phyloP scores from a whole-genome alignment of 2,329 filamentous ascomycete genomes.

The Fusarium sp. region DNA sequence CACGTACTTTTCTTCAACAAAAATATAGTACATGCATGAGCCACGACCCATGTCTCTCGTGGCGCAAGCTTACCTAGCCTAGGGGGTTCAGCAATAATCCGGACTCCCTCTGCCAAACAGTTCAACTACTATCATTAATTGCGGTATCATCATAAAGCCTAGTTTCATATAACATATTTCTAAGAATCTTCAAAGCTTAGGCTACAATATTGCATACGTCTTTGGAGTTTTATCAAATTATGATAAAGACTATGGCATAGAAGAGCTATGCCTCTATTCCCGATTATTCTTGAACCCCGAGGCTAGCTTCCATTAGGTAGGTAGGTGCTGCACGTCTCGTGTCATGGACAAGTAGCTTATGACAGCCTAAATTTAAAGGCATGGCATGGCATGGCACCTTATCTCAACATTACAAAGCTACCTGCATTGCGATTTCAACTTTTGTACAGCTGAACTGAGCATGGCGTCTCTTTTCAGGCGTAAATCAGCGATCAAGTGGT shows the following conservation, averaged over 20 bases:
- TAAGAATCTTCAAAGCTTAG: no score
- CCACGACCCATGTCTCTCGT: conserved; percentile 26
- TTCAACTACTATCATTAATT: no score
- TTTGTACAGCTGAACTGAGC: conserved; percentile 13
- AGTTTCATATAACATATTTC: no score
- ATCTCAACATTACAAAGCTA: background rate
- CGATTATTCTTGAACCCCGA: no score
- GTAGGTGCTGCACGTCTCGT: conserved; percentile 20
- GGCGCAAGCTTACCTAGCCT: conserved; percentile 33
- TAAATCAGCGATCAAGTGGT: conserved; percentile 13
- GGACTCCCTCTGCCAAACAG: no score
- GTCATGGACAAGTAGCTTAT: conserved; percentile 7
- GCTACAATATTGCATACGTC: no score
- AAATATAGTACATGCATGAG: conserved; percentile 28
- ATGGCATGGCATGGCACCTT: background rate
- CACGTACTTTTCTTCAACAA: background rate
- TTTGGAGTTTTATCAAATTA: no score
- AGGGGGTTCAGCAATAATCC: no score
- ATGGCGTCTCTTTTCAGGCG: conserved; percentile 36
- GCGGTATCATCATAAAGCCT: no score
- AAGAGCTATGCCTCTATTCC: no score
- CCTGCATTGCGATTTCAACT: conserved; percentile 12
- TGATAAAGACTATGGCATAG: no score
- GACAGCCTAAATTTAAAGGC: conserved; percentile 24
- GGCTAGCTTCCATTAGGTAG: no score